Percentiles rank a stretch among this genome's conserved stretches.
phyloP scores from a whole-genome alignment of 1,139 yeast genomes.

The Geotrichum bryndzae region DNA sequence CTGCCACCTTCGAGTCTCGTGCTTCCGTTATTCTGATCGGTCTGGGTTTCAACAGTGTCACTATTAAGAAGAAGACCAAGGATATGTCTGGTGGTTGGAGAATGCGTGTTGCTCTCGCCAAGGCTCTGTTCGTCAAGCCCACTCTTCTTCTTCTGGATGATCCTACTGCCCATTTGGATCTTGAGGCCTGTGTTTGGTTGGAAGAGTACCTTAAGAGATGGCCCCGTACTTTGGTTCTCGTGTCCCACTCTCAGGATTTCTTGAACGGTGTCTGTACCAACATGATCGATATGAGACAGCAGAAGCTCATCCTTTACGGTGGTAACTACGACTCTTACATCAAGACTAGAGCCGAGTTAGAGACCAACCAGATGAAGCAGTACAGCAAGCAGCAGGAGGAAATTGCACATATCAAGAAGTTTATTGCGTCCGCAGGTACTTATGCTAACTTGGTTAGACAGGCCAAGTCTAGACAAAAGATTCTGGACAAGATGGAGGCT shows the following conservation, averaged over 20 bases:
- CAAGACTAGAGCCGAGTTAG: conserved; percentile 90
- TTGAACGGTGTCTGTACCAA: conserved; percentile 96
- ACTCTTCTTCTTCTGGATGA: conserved; percentile 69
- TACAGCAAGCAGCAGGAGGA: conserved; percentile 97
- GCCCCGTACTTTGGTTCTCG: conserved; percentile 88
- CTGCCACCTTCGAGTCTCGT: conserved; percentile 90
- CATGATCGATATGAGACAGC: conserved; percentile 93
- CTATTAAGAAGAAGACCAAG: conserved; percentile 85
- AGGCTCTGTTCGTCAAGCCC: conserved; percentile 71
- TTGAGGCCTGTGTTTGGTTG: conserved; percentile 99
- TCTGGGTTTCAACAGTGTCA: conserved; percentile 86
- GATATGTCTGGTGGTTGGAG: conserved; percentile 99
- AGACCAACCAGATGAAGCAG: conserved; percentile 97
- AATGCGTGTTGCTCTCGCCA: conserved; percentile 85
- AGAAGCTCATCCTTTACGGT: conserved; percentile 72
- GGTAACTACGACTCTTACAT: conserved; percentile 98
- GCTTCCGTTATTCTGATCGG: conserved; percentile 95
- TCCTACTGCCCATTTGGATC: conserved; percentile 98
- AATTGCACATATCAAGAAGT: conserved; percentile 95
- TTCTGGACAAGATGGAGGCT: conserved; percentile 99
- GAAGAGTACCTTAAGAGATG: conserved; percentile 95
- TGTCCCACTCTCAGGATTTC: conserved; percentile 99
- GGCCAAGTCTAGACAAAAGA: conserved; percentile 99
- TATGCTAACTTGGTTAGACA: conserved; percentile 97
- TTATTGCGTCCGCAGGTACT: conserved; percentile 99